A percentile compares a stretch with the other conserved stretches of the same genome.
These are phyloP conservation scores for Prunus yedoensis DNA, from an alignment of 331 rosid species.

Conservation along the genomic window DNA sequence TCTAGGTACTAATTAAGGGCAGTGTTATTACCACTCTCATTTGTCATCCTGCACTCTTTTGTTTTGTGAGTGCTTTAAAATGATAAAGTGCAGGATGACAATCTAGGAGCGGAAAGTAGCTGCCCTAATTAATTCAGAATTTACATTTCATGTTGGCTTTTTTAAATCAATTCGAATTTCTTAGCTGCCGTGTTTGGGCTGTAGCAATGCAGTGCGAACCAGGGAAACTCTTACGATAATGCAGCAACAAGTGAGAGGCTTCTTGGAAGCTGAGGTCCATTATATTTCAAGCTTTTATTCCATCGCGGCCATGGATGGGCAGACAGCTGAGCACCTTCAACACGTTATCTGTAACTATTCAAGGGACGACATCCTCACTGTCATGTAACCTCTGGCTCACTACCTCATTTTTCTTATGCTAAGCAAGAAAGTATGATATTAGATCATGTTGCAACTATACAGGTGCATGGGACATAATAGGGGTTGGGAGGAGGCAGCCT, in stretches of 20 bases:
- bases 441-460: slow-evolving; percentile 29
- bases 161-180: background rate
- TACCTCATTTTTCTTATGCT: background rate
- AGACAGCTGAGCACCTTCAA: slow-evolving; percentile 95
- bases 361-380: slow-evolving; percentile 67
- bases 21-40: background rate
- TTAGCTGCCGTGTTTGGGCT: slow-evolving; percentile 31
- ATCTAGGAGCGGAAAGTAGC: background rate
- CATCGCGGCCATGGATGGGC: slow-evolving; percentile 97
- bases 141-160: background rate
- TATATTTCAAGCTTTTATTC: slow-evolving; percentile 91
- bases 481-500: slow-evolving; percentile 99
- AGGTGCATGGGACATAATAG: slow-evolving; percentile 99
- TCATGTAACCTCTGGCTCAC: slow-evolving; percentile 63
- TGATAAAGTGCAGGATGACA: background rate
- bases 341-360: slow-evolving; percentile 69
- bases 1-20: slow-evolving; percentile 51
- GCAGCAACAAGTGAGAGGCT: slow-evolving; percentile 74
- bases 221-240: slow-evolving; percentile 78
- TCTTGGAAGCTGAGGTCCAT: slow-evolving; percentile 77
- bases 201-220: slow-evolving; percentile 80
- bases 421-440: slow-evolving; percentile 20
- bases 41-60: background rate
- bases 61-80: background rate
- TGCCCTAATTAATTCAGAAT: background rate